phyloP scores from a whole-genome alignment of 2,329 filamentous ascomycete genomes.

The Cladosporium sp. region DNA sequence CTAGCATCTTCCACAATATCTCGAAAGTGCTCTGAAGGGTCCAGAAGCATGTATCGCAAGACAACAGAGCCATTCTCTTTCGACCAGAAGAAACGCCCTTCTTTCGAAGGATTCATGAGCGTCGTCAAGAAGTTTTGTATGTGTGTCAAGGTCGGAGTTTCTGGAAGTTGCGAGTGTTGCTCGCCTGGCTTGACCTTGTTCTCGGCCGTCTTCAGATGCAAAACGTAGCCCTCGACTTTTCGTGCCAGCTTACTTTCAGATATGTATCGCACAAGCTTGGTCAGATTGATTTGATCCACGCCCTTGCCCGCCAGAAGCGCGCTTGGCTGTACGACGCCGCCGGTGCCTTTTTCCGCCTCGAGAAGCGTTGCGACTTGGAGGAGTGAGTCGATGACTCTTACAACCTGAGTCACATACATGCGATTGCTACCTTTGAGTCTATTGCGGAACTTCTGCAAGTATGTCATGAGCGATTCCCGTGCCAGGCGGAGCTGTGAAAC shows the following conservation, averaged over 20 bases:
- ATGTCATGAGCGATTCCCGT: conserved; percentile 73
- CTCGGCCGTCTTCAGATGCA: conserved; percentile 47
- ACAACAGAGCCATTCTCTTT: conserved; percentile 54
- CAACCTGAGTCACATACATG: conserved; percentile 85
- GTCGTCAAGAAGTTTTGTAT: conserved; percentile 72
- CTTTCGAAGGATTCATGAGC: conserved; percentile 78
- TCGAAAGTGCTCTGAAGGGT: conserved; percentile 87
- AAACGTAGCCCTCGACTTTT: conserved; percentile 88
- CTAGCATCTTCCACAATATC: conserved; percentile 81
- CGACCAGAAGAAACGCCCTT: conserved; percentile 62
- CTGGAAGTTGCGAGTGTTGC: not conserved
- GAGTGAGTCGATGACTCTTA: conserved; percentile 79
- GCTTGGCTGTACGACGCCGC: conserved; percentile 70
- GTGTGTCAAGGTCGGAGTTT: conserved; percentile 60
- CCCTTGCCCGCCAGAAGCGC: conserved; percentile 78
- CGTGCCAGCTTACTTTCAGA: conserved; percentile 89
- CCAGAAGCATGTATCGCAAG: conserved; percentile 83
- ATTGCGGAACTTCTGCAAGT: conserved; percentile 85
- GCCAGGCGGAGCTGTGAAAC: conserved; percentile 72
- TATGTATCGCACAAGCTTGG: conserved; percentile 82
- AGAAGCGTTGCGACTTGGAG: conserved; percentile 23
- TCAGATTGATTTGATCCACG: conserved; percentile 92
- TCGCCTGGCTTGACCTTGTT: not conserved
- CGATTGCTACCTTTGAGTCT: conserved; percentile 87
- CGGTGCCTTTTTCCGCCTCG: conserved; percentile 40